A percentile compares a stretch with the other conserved stretches of the same genome.
Conservation (phyloP, 805 yeast species). For the Gaillardinia entomophila region DNA sequence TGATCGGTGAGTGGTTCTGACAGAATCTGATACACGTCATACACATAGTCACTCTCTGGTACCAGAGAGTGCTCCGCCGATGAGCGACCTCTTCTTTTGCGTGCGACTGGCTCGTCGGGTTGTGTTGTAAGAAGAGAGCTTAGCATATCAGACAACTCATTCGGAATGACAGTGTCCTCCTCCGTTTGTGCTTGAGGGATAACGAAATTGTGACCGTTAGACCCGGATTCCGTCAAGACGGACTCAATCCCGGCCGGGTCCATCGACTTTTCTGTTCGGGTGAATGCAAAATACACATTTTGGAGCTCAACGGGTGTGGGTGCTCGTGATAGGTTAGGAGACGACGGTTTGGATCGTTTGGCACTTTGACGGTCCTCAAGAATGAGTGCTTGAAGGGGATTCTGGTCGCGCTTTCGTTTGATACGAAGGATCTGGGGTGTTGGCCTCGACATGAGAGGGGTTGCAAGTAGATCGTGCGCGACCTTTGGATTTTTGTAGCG, state of each 20-base stretch:
- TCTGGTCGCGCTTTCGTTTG: conserved; percentile 82
- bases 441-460: background rate
- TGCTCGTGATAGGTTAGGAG: conserved; percentile 24
- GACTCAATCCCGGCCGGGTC: conserved; percentile 17
- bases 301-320: conserved; percentile 7
- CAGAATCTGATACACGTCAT: conserved; percentile 64
- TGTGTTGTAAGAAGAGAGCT: conserved; percentile 41
- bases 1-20: conserved; percentile 37
- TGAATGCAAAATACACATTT: conserved; percentile 26
- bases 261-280: conserved; percentile 28
- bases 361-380: conserved; percentile 33
- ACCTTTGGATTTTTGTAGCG: too few species aligned
- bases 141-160: conserved; percentile 73
- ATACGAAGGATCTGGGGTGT: conserved; percentile 71
- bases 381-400: conserved; percentile 77
- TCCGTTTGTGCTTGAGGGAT: conserved; percentile 26
- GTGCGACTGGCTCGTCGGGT: background rate
- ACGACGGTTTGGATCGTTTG: conserved; percentile 38
- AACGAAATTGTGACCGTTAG: conserved; percentile 21
- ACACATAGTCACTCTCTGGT: conserved; percentile 66
- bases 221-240: conserved; percentile 17
- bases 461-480: too few species aligned
- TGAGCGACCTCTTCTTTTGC: conserved; percentile 1
- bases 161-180: conserved; percentile 39
- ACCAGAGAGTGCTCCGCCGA: too few species aligned